Base-by-base conservation (phyloP, 345 rosid species). In the Rhodamnia rubescens region DNA sequence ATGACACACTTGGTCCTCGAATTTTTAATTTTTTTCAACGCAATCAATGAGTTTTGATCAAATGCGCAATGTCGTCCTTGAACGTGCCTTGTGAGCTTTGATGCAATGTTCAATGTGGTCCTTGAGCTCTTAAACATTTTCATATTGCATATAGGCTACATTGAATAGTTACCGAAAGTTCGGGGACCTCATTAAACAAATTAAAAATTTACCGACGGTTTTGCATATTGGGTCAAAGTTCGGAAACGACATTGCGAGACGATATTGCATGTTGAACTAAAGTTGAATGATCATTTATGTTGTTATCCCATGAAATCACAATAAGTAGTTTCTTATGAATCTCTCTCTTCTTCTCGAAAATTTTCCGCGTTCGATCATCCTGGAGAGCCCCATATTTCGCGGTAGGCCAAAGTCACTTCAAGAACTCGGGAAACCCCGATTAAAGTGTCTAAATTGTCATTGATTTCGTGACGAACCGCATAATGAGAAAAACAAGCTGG, bases 201-300 rank as follows among this genome's bases (percentile, higher is more conserved):
- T 57, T 57, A 57, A 21, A 54, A 21, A 11, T 54, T 3, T 21
- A 21, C 0, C 8, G 7, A n/a, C 11, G 8, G n/a, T 1, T 11
- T 58, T 58, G 1, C 16, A n/a, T 0, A 1, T 13, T 14, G 5
- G 1, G 11, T 0, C 4, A 13, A 59, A 6, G 1, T 61, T 64
- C 9, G 3, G 1, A 3, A 3, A 15, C 6, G 6, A 8, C 0
- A 16, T 64, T 8, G 1, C 3, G n/a, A 36, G 40, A 36, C 40
- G 40, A 36, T 3, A 36, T 64, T 8, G 1, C 6, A 61, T 2
- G 1, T 4, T 32, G 0, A 15, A 64, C 20, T 13, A 29, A 64
- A 32, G 42, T 16, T 0, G 1, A 0, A 16, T 8, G 75, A 1
- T 2, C 2, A 64, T 64, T 16, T 64, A 0, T 64, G 1, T 0